Percentiles rank a stretch among this genome's conserved stretches.
Conservation (phyloP, 805 yeast species). For the Saccharomycopsis lassenensis region DNA sequence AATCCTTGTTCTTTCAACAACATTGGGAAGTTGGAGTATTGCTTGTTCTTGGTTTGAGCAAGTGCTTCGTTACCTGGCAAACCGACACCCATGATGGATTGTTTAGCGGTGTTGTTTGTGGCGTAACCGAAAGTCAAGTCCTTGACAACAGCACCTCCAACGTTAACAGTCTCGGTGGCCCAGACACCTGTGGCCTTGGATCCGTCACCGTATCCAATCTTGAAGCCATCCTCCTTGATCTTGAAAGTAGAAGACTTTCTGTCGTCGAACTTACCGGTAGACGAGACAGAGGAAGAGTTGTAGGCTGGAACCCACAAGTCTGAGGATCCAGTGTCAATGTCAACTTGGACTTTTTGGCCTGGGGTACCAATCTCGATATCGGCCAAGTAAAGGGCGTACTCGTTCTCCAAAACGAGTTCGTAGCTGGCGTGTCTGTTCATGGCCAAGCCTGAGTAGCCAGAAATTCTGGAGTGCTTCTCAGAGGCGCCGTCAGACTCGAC, state of each 20-base stretch:
- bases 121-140: slow-evolving; percentile 10
- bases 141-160: slow-evolving; percentile 15
- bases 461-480: neutral
- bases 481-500: neutral
- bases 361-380: slow-evolving; percentile 37
- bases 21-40: slow-evolving; percentile 25
- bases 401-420: slow-evolving; percentile 28
- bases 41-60: no score
- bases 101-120: slow-evolving; percentile 10
- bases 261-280: slow-evolving; percentile 28
- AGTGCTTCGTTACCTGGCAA: slow-evolving; percentile 9
- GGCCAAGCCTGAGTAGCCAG: neutral
- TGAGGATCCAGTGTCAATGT: slow-evolving; percentile 40
- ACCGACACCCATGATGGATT: slow-evolving; percentile 11
- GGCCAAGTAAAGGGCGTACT: slow-evolving; percentile 34
- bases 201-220: slow-evolving; percentile 38
- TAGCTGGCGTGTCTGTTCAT: no score
- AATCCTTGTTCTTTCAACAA: slow-evolving; percentile 29
- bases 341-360: slow-evolving; percentile 29
- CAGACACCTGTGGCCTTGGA: slow-evolving; percentile 41
- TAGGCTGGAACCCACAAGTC: slow-evolving; percentile 35
- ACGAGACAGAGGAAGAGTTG: slow-evolving; percentile 7
- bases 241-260: slow-evolving; percentile 26
- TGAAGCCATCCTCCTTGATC: slow-evolving; percentile 25
- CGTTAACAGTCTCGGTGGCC: slow-evolving; percentile 9